These are phyloP conservation scores for Populus simonii DNA, from an alignment of 345 rosid genomes.

Conservation along the genomic window DNA sequence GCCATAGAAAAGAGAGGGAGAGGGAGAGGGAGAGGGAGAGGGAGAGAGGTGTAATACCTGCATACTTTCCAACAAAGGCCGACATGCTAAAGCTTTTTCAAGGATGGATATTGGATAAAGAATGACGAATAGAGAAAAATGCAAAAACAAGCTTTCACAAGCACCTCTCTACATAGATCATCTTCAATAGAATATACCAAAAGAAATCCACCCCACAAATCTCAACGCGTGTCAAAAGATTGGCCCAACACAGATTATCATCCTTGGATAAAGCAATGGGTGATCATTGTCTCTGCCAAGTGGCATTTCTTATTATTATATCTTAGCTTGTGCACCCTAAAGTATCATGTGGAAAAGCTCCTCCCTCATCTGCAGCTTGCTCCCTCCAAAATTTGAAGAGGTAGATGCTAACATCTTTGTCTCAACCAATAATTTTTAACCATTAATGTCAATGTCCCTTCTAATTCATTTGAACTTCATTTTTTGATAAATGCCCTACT, in stretches of 20 bases:
- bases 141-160: slow-evolving; percentile 31
- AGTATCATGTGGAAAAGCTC: slow-evolving; percentile 25
- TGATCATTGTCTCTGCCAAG: slow-evolving; percentile 47
- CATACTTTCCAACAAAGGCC: slow-evolving; percentile 83
- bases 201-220: slow-evolving; percentile 26
- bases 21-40: neutral
- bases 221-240: slow-evolving; percentile 45
- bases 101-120: neutral
- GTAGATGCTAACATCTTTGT: no score
- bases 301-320: slow-evolving; percentile 28
- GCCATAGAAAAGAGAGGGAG: neutral
- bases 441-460: no score
- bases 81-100: slow-evolving; percentile 46
- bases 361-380: slow-evolving; percentile 14
- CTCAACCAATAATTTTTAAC: no score
- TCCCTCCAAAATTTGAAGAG: neutral
- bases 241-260: slow-evolving; percentile 57
- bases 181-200: slow-evolving; percentile 44
- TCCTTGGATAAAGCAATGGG: slow-evolving; percentile 63
- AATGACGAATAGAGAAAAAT: slow-evolving; percentile 27
- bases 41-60: slow-evolving; percentile 49
- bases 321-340: slow-evolving; percentile 10
- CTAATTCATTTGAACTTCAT: no score
- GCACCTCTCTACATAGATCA: slow-evolving; percentile 36
- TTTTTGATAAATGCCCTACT: no score